Conservation (phyloP, 1,284 basidiomycete genomes). For the Ganoderma lingzhi region DNA sequence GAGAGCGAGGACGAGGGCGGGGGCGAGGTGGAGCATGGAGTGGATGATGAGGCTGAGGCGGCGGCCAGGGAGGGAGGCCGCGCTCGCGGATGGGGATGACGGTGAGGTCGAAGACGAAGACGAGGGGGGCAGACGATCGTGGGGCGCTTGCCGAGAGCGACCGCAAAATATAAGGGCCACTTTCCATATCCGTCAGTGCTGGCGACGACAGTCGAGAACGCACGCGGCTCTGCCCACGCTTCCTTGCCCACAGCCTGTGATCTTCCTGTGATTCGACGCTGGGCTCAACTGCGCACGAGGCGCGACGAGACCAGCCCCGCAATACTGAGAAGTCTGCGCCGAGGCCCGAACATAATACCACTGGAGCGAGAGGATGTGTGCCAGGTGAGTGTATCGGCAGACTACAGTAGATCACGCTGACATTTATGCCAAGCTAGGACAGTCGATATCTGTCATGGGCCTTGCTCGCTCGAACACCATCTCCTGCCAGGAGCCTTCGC, state of each 20-base stretch:
- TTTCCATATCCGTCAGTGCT: slow-evolving; percentile 20
- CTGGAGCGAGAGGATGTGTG: too few species aligned
- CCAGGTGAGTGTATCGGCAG: background rate
- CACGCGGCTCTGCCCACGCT: slow-evolving; percentile 9
- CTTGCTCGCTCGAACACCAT: background rate
- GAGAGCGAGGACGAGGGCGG: slow-evolving; percentile 32
- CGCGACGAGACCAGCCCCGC: background rate
- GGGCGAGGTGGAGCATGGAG: slow-evolving; percentile 34
- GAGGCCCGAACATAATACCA: background rate
- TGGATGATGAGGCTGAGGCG: slow-evolving; percentile 10
- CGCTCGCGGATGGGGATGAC: background rate
- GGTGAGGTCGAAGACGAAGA: background rate
- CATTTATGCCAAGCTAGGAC: background rate
- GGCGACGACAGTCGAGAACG: slow-evolving; percentile 6
- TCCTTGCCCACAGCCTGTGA: background rate
- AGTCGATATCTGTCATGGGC: background rate
- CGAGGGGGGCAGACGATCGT: background rate
- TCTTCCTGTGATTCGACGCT: background rate
- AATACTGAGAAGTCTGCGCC: background rate
- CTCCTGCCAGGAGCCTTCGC: background rate
- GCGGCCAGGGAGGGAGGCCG: background rate
- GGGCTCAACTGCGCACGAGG: background rate
- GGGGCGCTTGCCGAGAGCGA: slow-evolving; percentile 8
- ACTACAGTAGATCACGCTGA: background rate
- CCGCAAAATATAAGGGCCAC: slow-evolving; percentile 23